Conservation (phyloP, 1,284 basidiomycete species). For the Leccinum proximum region DNA sequence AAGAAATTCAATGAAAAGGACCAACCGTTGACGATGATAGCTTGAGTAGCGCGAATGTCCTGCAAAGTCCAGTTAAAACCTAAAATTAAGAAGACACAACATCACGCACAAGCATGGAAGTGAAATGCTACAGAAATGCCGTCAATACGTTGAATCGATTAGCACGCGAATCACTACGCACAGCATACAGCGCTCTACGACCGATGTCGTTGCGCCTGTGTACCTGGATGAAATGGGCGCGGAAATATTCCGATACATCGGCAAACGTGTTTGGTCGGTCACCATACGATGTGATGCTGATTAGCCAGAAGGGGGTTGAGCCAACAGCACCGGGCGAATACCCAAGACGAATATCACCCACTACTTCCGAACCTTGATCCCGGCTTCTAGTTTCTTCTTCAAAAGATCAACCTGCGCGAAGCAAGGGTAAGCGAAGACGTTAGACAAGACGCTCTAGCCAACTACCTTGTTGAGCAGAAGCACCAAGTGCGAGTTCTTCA, state of each 20-base stretch:
- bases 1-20: slow-evolving; percentile 7
- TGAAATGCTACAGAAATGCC: slow-evolving; percentile 56
- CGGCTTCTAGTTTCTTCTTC: slow-evolving; percentile 60
- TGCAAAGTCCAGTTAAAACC: slow-evolving; percentile 23
- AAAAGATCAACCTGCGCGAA: slow-evolving; percentile 56
- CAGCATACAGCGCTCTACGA: slow-evolving; percentile 57
- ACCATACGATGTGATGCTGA: slow-evolving; percentile 77
- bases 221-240: slow-evolving; percentile 72
- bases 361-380: slow-evolving; percentile 69
- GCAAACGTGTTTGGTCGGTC: slow-evolving; percentile 69
- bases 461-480: slow-evolving; percentile 74
- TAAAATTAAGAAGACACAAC: not conserved
- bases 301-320: not conserved
- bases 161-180: slow-evolving; percentile 36
- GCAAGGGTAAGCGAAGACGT: slow-evolving; percentile 9
- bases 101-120: slow-evolving; percentile 67
- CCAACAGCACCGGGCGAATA: slow-evolving; percentile 5
- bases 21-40: slow-evolving; percentile 69
- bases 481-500: slow-evolving; percentile 69
- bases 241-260: slow-evolving; percentile 74
- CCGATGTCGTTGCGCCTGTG: slow-evolving; percentile 63
- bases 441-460: slow-evolving; percentile 1
- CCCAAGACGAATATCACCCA: slow-evolving; percentile 34
- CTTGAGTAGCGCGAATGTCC: slow-evolving; percentile 75
- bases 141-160: slow-evolving; percentile 15